Conservation (phyloP, 192 early-diverging fungal genomes). For the Backusella parvicylindrica region DNA sequence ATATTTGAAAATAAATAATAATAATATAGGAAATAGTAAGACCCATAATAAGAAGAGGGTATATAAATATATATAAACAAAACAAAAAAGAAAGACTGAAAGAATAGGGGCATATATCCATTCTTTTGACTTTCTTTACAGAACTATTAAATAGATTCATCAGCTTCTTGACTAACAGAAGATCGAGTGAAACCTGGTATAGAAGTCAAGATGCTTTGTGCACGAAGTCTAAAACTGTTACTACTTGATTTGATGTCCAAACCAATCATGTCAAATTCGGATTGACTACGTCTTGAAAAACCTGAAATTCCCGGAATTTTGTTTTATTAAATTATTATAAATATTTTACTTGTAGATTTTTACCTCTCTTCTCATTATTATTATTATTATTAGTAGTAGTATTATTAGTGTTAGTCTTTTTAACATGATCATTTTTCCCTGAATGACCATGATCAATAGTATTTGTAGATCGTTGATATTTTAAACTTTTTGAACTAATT, state of each 20-base stretch:
- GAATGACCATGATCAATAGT: background rate
- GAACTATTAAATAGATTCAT: background rate
- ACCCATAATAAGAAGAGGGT: too few species aligned
- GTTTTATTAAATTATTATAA: background rate
- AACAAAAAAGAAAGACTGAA: background rate
- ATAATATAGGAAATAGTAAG: too few species aligned
- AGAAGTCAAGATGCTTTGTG: conserved; percentile 22
- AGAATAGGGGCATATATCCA: background rate
- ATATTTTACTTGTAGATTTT: background rate
- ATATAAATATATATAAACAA: too few species aligned
- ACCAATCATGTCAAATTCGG: conserved; percentile 16
- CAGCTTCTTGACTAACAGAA: background rate
- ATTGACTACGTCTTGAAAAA: conserved; percentile 18
- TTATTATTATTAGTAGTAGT: background rate
- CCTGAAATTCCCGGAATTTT: background rate
- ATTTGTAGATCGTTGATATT: background rate
- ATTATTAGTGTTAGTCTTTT: background rate
- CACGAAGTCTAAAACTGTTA: conserved; percentile 20
- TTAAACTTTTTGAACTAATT: background rate
- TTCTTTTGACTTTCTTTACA: background rate
- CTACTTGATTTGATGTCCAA: background rate
- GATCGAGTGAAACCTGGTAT: conserved; percentile 8
- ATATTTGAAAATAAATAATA: too few species aligned
- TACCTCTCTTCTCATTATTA: background rate
- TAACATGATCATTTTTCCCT: background rate